Evolutionary conservation across 2,329 filamentous ascomycete genomes (phyloP), one percentile per base, ranked within the genome.

Genomic region (Pseudogymnoascus sp.): DNA sequence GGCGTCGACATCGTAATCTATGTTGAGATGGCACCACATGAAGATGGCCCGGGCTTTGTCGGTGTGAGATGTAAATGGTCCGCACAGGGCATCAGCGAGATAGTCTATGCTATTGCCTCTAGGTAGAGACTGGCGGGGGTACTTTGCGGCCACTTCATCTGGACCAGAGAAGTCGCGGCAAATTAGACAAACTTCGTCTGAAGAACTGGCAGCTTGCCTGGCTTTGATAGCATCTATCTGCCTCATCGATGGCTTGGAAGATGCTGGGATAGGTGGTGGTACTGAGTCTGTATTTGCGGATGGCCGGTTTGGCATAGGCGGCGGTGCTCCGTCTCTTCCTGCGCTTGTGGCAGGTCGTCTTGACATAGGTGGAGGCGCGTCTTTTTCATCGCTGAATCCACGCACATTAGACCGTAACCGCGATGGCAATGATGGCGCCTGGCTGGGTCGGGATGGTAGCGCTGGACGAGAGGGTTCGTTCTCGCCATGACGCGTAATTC

Each of bases 1-100:
- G 24, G 87, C 83, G 26, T 84, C 81, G 0, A 86, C 85, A 72
- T 98, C 91, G 73, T 98, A 99, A 56, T 82, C 82, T 64, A 99
- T 87, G 70, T 98, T 98, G 75, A 98, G 88, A 75, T 98, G 93
- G 41, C 93, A 86, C 95, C 95, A 99, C 1, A 90, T 91, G 73
- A 98, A 98, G 65, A 99, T 90, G 2, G 87, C 91, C 28, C 95
- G 84, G 2, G 95, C 93, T 77, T 97, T 97, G 75, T 98, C 93
- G 0, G 93, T 96, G 1, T 80, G 78, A 0, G 91, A 96, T 0
- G 85, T 77, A 72, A 98, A 97, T 0, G 89, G 89, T 3, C 82
- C 80, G 63, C 91, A 96, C 19, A 98, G 83, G 61, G 89, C 84
- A 61, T 84, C 82, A 0, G 93, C 92, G 24, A 99, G 81, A 78